A percentile compares a stretch with the other conserved stretches of the same genome.
These are phyloP conservation scores for Alternaria longipes DNA, from an alignment of 2,329 filamentous ascomycete genomes.

Conservation along the genomic window DNA sequence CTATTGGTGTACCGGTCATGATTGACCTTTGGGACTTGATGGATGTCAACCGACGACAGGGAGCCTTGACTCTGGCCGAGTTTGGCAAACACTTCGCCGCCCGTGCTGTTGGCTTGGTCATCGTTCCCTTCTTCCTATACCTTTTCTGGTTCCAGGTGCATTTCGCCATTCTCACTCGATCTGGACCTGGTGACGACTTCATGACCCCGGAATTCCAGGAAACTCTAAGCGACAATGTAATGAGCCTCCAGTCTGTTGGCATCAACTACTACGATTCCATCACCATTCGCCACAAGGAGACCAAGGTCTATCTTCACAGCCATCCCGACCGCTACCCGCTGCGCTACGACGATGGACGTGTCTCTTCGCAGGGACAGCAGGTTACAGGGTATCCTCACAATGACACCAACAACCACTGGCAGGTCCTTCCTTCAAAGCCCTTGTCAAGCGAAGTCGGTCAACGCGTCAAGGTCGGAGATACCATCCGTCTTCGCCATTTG, in stretches of 20 bases:
- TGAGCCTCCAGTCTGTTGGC: slow-evolving; percentile 84
- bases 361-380: slow-evolving; percentile 96
- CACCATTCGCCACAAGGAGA: slow-evolving; percentile 94
- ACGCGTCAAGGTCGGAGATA: slow-evolving; percentile 81
- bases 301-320: slow-evolving; percentile 94
- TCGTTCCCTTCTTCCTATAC: slow-evolving; percentile 96
- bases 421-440: slow-evolving; percentile 75
- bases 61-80: slow-evolving; percentile 78
- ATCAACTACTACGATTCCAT: slow-evolving; percentile 92
- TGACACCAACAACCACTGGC: slow-evolving; percentile 99
- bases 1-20: slow-evolving; percentile 90
- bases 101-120: slow-evolving; percentile 82
- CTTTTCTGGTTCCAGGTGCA: slow-evolving; percentile 99
- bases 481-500: slow-evolving; percentile 85
- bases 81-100: slow-evolving; percentile 92
- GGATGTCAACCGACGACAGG: slow-evolving; percentile 84
- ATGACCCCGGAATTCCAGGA: slow-evolving; percentile 99
- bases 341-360: slow-evolving; percentile 94
- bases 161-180: slow-evolving; percentile 86
- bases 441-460: slow-evolving; percentile 65
- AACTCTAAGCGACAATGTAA: slow-evolving; percentile 91
- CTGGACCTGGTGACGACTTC: slow-evolving; percentile 96
- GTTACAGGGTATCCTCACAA: slow-evolving; percentile 98
- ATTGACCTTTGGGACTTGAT: slow-evolving; percentile 96
- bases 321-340: slow-evolving; percentile 89